These are phyloP conservation scores for Orbilia ellipsospora DNA, from an alignment of 2,329 filamentous ascomycete genomes.

Conservation along the genomic window DNA sequence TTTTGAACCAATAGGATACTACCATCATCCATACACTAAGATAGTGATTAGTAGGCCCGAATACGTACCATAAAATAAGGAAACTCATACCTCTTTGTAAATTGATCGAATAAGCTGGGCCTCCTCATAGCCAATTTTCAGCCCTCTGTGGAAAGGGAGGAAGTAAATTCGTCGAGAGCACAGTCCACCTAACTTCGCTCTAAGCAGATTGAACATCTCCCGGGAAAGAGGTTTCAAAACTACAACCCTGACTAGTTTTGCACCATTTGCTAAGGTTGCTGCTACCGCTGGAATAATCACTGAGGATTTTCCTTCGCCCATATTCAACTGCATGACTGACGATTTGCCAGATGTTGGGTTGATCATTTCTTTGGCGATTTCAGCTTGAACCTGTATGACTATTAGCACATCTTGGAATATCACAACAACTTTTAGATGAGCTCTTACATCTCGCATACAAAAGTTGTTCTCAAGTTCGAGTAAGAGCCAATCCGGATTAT, in stretches of 20 bases:
- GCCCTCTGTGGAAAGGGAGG: constrained; percentile 70
- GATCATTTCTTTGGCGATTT: constrained; percentile 71
- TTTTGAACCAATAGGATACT: constrained; percentile 73
- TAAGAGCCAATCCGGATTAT: constrained; percentile 72
- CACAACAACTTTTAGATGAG: background rate
- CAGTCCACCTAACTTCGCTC: constrained; percentile 69
- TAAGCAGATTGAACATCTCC: constrained; percentile 71
- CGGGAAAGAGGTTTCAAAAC: constrained; percentile 71
- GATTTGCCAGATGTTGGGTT: constrained; percentile 63
- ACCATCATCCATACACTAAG: constrained; percentile 65
- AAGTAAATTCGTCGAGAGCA: constrained; percentile 68
- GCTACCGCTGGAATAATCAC: constrained; percentile 76
- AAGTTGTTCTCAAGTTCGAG: constrained; percentile 75
- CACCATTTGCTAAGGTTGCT: constrained; percentile 67
- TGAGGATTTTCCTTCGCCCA: constrained; percentile 77
- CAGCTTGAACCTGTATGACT: constrained; percentile 65
- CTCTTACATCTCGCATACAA: constrained; percentile 66
- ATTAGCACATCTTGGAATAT: background rate
- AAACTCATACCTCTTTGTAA: constrained; percentile 59
- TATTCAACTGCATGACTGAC: constrained; percentile 74
- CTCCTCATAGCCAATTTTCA: constrained; percentile 61
- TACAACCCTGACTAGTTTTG: constrained; percentile 69
- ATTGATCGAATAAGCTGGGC: constrained; percentile 62
- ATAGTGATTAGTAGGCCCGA: background rate
- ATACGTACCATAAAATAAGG: background rate